Conservation (phyloP, 441 rosid species). For the Hura crepitans region DNA sequence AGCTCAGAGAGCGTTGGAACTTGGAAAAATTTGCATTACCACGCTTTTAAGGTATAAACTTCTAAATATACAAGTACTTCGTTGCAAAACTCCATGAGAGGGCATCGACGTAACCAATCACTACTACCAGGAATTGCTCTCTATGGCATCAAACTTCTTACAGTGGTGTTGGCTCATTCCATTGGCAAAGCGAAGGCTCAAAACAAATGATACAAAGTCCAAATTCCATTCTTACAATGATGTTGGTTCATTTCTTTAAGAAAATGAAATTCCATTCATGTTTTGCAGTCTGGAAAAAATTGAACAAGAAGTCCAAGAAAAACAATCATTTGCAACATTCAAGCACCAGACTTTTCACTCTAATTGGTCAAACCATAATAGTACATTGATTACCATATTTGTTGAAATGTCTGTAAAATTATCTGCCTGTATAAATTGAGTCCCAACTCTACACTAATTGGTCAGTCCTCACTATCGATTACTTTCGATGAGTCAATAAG, state of each 20-base stretch:
- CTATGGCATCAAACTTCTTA: not conserved
- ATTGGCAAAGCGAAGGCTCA: not conserved
- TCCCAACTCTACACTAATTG: slow-evolving; percentile 9
- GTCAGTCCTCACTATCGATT: not conserved
- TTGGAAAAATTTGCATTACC: not conserved
- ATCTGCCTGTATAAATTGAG: not conserved
- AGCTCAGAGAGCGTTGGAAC: not conserved
- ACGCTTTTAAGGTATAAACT: no score
- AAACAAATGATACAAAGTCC: not conserved
- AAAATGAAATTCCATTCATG: not conserved
- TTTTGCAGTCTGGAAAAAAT: not conserved
- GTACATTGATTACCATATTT: not conserved
- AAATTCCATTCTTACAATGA: not conserved
- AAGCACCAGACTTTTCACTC: not conserved
- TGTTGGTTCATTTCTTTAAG: not conserved
- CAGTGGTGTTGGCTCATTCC: not conserved
- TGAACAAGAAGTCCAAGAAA: not conserved
- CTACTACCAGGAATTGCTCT: not conserved
- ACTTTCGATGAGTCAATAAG: not conserved
- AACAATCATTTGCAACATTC: not conserved
- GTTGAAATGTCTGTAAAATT: not conserved
- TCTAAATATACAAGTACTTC: no score
- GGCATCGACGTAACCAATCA: not conserved
- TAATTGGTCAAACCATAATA: not conserved
- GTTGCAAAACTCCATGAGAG: no score